phyloP scores from a whole-genome alignment of 2,329 filamentous ascomycete genomes.

The Colletotrichum ledebouriae region DNA sequence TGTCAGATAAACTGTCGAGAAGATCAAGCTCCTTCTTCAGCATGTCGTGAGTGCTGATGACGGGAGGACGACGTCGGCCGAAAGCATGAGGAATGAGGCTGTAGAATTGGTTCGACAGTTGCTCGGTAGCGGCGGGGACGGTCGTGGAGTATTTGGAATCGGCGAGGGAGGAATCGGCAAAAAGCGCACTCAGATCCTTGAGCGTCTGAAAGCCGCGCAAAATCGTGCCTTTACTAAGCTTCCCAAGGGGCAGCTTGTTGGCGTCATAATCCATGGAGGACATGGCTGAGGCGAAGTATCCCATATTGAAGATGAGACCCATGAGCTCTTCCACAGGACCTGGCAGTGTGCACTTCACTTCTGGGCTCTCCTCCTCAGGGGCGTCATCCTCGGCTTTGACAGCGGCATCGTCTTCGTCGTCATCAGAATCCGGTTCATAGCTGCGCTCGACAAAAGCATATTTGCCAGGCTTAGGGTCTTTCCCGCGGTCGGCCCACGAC shows the following conservation, averaged over 20 bases:
- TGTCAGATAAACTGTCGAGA: constrained; percentile 84
- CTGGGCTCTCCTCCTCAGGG: constrained; percentile 45
- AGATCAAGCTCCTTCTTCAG: constrained; percentile 85
- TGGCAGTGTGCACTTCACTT: constrained; percentile 69
- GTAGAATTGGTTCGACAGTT: constrained; percentile 83
- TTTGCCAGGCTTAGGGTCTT: constrained; percentile 72
- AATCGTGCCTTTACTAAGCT: constrained; percentile 84
- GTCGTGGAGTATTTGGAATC: constrained; percentile 56
- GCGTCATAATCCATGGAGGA: constrained; percentile 77
- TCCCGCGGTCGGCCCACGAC: constrained; percentile 65
- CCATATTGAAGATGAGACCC: constrained; percentile 85
- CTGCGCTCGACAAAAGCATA: constrained; percentile 86
- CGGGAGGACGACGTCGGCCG: constrained; percentile 78
- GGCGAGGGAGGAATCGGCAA: constrained; percentile 67
- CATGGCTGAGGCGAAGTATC: constrained; percentile 79
- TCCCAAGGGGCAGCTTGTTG: constrained; percentile 85
- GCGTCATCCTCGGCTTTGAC: constrained; percentile 50
- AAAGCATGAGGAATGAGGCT: constrained; percentile 86
- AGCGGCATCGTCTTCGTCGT: constrained; percentile 46
- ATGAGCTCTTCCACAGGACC: constrained; percentile 76
- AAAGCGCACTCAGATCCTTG: constrained; percentile 78
- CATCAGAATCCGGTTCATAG: constrained; percentile 78
- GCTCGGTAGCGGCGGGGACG: constrained; percentile 62
- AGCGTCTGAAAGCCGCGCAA: constrained; percentile 80
- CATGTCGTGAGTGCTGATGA: constrained; percentile 68